Percentiles rank a stretch among this genome's conserved stretches.
Evolutionary conservation across 805 yeast genomes (phyloP).

Genomic region (Yarrowia divulgata): DNA sequence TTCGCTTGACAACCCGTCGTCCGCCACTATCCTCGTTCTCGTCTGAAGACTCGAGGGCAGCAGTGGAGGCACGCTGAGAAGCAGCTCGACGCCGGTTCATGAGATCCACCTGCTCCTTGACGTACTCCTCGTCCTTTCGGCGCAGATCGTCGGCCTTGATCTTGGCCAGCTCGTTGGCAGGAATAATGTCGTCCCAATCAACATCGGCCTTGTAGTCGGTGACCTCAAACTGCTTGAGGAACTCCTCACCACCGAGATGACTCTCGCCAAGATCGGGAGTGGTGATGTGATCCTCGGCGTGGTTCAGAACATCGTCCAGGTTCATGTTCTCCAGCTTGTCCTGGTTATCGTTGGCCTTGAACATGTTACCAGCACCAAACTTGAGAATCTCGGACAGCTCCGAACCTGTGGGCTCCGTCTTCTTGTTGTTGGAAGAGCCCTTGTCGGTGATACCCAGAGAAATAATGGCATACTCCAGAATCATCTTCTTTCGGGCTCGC

Average conservation of each 20-base stretch:
- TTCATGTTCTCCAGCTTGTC: conserved; percentile 94
- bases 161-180: conserved; percentile 87
- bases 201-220: conserved; percentile 98
- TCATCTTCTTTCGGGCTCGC: conserved; percentile 97
- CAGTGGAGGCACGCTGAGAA: conserved; percentile 48
- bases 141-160: conserved; percentile 91
- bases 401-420: conserved; percentile 79
- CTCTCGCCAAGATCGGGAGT: conserved; percentile 97
- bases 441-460: conserved; percentile 93
- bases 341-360: conserved; percentile 92
- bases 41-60: conserved; percentile 56
- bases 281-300: conserved; percentile 96
- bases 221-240: conserved; percentile 94
- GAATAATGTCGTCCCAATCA: conserved; percentile 99
- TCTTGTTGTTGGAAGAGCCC: conserved; percentile 57
- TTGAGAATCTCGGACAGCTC: conserved; percentile 92
- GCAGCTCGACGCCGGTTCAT: conserved; percentile 78
- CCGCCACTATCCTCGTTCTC: conserved; percentile 54
- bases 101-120: conserved; percentile 89
- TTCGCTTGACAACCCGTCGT: conserved; percentile 49
- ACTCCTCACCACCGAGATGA: conserved; percentile 98
- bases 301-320: conserved; percentile 92
- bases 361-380: conserved; percentile 99
- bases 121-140: conserved; percentile 81
- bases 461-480: conserved; percentile 95